Evolutionary conservation across 1,284 basidiomycete genomes (phyloP), one percentile per base, ranked within the genome.

Genomic region (Microbotryomycetes sp.): DNA sequence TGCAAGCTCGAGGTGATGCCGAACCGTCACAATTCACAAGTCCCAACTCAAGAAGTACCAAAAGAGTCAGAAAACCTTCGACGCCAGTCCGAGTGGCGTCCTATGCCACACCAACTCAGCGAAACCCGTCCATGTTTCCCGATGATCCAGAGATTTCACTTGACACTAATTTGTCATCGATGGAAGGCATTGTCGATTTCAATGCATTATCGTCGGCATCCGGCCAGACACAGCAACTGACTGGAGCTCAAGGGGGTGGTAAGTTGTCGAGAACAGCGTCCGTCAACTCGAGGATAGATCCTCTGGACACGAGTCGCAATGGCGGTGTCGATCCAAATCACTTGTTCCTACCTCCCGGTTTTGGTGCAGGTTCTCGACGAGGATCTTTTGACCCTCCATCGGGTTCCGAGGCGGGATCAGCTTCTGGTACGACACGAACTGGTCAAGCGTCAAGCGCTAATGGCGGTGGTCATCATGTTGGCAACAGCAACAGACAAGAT

Each of bases 181-280:
- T 96, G 81, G 87, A 88, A 53, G 91, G 88, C 30, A 89, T 94
- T 73, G 80, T 94, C 67, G 81, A 90, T 74, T 75, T 77, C 22
- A 78, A 68, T 64, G 59, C 61, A 62, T 31, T 49, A 48, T 54
- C 56, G 54, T 29, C 52, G 26, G 49, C 59, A 56, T 54, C 36
- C 57, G 23, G 50, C 51, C 14, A 49, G 56, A 52, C 45, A 48
- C 61, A 65, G 66, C 71, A 30, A 70, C 71, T 56, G 67, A 71
- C 71, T 64, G 51, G 22, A 19, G 29, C 22, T 4, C 46, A 49
- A 25, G 49, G 47, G 42, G 50, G 25, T 26, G 50, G 50, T 29
- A 25, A 28, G 25, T 54, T 54, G n/a, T 59, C 51, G 23, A 15
- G 32, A 56, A 57, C 53, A 9, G 31, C 29, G 4, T 19, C 48